Percentiles rank a stretch among this genome's conserved stretches.
phyloP scores from a whole-genome alignment of 1,284 basidiomycete species.

The Pseudozyma pruni region DNA sequence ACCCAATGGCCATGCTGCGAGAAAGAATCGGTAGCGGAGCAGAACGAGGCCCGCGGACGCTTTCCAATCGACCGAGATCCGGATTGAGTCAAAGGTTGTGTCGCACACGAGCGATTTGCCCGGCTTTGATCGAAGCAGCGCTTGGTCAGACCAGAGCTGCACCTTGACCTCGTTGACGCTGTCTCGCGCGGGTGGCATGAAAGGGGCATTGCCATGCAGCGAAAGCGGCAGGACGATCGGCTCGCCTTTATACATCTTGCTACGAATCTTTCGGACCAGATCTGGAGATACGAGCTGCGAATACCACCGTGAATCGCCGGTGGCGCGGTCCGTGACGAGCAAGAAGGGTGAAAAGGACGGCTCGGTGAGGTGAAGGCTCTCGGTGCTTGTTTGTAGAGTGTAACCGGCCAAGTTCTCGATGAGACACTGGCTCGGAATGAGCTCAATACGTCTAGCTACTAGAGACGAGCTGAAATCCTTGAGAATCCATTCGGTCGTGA shows the following conservation, averaged over 20 bases:
- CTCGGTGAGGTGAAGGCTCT: slow-evolving; percentile 12
- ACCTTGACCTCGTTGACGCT: slow-evolving; percentile 37
- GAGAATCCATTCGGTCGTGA: slow-evolving; percentile 42
- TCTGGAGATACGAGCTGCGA: slow-evolving; percentile 31
- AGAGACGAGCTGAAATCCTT: slow-evolving; percentile 47
- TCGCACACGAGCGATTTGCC: slow-evolving; percentile 18
- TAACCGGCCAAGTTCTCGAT: slow-evolving; percentile 23
- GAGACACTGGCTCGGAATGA: slow-evolving; percentile 40
- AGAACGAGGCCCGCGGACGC: slow-evolving; percentile 55
- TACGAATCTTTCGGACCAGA: slow-evolving; percentile 20
- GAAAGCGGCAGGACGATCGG: slow-evolving; percentile 37
- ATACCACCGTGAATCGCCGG: slow-evolving; percentile 58
- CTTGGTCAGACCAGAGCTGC: slow-evolving; percentile 57
- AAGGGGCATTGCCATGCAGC: slow-evolving; percentile 61
- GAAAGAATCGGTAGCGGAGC: slow-evolving; percentile 57
- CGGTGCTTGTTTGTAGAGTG: slow-evolving; percentile 18
- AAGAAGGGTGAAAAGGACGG: slow-evolving; percentile 52
- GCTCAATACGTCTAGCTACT: slow-evolving; percentile 47
- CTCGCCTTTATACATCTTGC: slow-evolving; percentile 9
- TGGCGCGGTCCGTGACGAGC: slow-evolving; percentile 46
- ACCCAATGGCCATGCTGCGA: slow-evolving; percentile 54
- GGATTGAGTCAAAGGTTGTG: slow-evolving; percentile 37
- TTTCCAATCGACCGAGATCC: slow-evolving; percentile 53
- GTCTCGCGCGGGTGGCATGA: slow-evolving; percentile 47
- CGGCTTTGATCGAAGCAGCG: slow-evolving; percentile 7